Base-by-base conservation (phyloP, 345 rosid species). In the Dipteronia dyeriana region DNA sequence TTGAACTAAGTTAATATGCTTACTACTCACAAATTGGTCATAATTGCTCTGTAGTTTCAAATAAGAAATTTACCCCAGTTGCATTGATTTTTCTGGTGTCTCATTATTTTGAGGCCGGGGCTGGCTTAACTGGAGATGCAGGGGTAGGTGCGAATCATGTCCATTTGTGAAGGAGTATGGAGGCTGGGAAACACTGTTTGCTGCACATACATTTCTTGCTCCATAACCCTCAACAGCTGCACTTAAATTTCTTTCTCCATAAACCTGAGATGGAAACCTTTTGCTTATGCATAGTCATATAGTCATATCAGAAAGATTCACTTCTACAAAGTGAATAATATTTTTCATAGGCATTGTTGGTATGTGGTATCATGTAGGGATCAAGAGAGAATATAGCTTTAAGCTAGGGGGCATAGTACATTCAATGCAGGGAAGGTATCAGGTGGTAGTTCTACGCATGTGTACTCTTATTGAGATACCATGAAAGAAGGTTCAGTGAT, bases 91-190 rank as follows among this genome's bases (percentile, higher is more conserved):
- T 84, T 75, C 72, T 49, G 71, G 71, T 74, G 71, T 54, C 41
- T 83, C 82, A 29, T 70, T 84, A 49, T 70, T 80, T 25, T 43
- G 84, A 56, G 86, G 84, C 59, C 78, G 85, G 75, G 89, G 87
- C 74, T 84, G 91, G 79, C 89, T 84, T 81, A 88, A 74, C 61
- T 88, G 86, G 80, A 88, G 88, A 54, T 49, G 70, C 59, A 84
- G 65, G 26, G 88, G 82, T 53, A 83, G 75, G 26, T 71, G 84
- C 57, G 78, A 29, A 43, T 86, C 84, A 76, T 84, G 76, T 45
- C 83, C 80, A 38, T 78, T 80, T 70, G 74, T 74, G 74, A 76
- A 66, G 64, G 76, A 74, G 76, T 68, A 76, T 20, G 80, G 75
- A 63, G 77, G 67, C 41, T 64, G 31, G 61, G 79, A 70, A 45